Conservation (phyloP, 352 stramenopile species). For the Thraustochytrium sp. region DNA sequence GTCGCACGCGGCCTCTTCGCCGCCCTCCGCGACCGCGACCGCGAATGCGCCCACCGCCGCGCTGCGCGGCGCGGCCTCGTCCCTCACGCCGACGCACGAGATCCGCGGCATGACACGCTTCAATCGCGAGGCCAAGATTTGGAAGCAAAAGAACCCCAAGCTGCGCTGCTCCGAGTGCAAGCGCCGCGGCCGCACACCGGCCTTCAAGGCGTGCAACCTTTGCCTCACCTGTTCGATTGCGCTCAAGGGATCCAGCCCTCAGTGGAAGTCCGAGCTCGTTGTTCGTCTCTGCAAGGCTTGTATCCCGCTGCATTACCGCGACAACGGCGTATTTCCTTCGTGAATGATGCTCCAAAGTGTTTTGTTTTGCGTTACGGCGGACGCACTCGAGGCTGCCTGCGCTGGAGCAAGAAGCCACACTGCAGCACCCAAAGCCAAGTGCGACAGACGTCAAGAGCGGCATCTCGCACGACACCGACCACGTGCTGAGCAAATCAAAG, state of each 20-base stretch:
- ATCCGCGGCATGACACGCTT: not conserved
- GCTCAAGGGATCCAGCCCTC: not conserved
- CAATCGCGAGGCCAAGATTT: constrained; percentile 16
- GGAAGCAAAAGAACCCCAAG: not conserved
- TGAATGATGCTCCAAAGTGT: not conserved
- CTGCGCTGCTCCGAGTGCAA: not conserved
- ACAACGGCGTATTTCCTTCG: not conserved
- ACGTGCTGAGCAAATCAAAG: too few species aligned
- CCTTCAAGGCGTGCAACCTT: not conserved
- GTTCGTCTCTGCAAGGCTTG: not conserved
- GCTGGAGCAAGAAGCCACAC: too few species aligned
- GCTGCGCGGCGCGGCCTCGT: not conserved
- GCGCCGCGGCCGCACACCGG: not conserved
- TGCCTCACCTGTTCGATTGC: constrained; percentile 1
- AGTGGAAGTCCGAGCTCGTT: not conserved
- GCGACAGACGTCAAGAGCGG: too few species aligned
- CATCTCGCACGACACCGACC: too few species aligned
- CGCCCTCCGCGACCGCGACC: too few species aligned
- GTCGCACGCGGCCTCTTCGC: too few species aligned
- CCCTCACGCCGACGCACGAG: not conserved
- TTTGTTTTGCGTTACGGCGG: not conserved
- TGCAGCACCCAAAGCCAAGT: too few species aligned
- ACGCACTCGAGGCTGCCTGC: too few species aligned
- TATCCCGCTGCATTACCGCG: not conserved
- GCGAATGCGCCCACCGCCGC: too few species aligned